Evolutionary conservation across 225 moss, liverwort and hornwort genomes (phyloP), one percentile per base, ranked within the genome.

Genomic region (Bryum argenteum): DNA sequence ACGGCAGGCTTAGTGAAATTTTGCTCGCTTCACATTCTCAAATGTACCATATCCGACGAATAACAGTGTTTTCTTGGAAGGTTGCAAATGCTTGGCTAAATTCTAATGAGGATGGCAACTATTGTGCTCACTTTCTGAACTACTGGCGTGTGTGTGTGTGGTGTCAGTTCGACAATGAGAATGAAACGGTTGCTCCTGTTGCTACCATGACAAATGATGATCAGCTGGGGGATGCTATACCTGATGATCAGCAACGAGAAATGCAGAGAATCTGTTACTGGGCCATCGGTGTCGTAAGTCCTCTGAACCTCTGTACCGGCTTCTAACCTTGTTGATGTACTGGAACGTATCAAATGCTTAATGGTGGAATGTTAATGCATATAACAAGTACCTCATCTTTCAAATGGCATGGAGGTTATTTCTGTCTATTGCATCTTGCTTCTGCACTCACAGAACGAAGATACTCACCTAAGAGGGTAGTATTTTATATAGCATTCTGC

Each of bases 181-280:
- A 90, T 38, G 79, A 79, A 74, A 89, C 77, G 63, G 65, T 48
- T 71, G 65, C 77, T 74, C 73, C 81, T 2, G 28, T 78, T 58
- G 71, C 78, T 43, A 58, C 76, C 6, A 92, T 98, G 97, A 98
- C 97, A 58, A 98, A 94, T 54, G 97, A 98, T 85, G 97, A 98
- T 83, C 85, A 92, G 48, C 64, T 98, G 65, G 97, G 97, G 61
- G 97, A 94, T 84, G 89, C 84, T 33, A 94, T 98, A 67, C 88
- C 97, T 24, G 97, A 98, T 48, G 97, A 98, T 42, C 94, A 98
- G 78, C 89, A 94, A 66, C 83, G 87, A 61, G 97, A 98, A 65
- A 90, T 98, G 94, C 97, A 98, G 75, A 87, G 54, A 73, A 79
- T 83, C 58, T 94, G 94, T 67, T 92, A 88, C 75, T 76, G 62